These are phyloP conservation scores for Pterothamnion heteromorphum DNA, from an alignment of 31 red algal species.

Conservation along the genomic window DNA sequence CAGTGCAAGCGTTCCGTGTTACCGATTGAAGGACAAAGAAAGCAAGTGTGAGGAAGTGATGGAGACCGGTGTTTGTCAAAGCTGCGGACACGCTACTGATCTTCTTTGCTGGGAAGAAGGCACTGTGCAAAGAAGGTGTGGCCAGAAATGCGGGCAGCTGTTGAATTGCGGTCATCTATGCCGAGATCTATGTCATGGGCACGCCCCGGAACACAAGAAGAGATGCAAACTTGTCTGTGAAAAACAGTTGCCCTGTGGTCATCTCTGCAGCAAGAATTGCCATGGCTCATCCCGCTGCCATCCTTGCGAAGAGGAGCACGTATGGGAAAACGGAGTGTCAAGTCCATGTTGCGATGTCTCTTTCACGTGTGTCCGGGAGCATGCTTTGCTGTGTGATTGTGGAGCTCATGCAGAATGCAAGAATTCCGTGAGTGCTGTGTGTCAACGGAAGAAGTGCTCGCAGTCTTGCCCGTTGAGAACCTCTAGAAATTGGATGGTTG, in stretches of 20 bases:
- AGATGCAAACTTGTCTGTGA: neutral
- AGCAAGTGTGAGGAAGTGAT: constrained; percentile 3
- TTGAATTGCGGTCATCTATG: constrained; percentile 31
- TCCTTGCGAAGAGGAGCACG: neutral
- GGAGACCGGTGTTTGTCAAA: neutral
- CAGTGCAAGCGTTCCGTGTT: neutral
- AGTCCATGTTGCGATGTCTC: neutral
- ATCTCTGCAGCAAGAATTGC: constrained; percentile 24
- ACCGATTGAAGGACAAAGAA: neutral
- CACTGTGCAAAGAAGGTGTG: neutral
- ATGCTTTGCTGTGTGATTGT: neutral
- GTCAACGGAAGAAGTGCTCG: too few relatives aligned
- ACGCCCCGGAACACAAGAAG: neutral
- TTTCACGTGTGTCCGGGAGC: neutral
- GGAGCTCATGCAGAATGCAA: neutral
- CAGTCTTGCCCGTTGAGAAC: too few relatives aligned
- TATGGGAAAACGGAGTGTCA: neutral
- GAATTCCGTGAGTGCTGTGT: too few relatives aligned
- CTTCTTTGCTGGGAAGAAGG: constrained; percentile 28
- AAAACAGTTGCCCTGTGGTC: neutral
- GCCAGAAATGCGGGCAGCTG: neutral
- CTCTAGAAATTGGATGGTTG: too few relatives aligned
- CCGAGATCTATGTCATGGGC: neutral
- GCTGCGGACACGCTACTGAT: constrained; percentile 6
- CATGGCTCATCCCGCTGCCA: constrained; percentile 5